phyloP scores from a whole-genome alignment of 129 eudicot species.

The Helichrysum umbraculigerum region DNA sequence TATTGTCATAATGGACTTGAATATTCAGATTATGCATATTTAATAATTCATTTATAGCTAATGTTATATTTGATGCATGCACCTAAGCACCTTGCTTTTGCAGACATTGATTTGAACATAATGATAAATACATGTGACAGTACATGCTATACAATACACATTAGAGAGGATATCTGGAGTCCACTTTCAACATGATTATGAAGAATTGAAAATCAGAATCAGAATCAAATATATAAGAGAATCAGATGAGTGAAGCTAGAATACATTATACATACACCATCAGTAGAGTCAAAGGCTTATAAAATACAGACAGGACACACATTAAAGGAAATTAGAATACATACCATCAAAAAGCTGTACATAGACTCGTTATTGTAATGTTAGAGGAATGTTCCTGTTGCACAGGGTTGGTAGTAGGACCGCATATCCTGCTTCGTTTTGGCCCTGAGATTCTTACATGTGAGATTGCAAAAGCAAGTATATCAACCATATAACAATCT shows the following conservation, averaged over 20 bases:
- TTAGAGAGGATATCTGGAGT: not conserved
- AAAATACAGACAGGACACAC: not conserved
- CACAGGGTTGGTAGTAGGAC: slow-evolving; percentile 34
- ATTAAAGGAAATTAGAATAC: not conserved
- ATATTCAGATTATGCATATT: too few species aligned
- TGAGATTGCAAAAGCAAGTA: slow-evolving; percentile 55
- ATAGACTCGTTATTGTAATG: slow-evolving; percentile 43
- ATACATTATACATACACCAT: not conserved
- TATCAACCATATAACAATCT: slow-evolving; percentile 47
- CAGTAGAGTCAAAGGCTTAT: not conserved
- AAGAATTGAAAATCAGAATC: not conserved
- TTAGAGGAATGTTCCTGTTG: slow-evolving; percentile 43
- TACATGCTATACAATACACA: not conserved
- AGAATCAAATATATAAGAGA: not conserved
- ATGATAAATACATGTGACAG: not conserved
- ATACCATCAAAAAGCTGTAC: slow-evolving; percentile 45
- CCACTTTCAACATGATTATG: not conserved
- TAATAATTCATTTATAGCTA: too few species aligned
- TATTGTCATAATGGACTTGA: too few species aligned
- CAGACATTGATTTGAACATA: not conserved
- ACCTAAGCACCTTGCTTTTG: not conserved
- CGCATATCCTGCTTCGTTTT: slow-evolving; percentile 52
- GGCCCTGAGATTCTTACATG: slow-evolving; percentile 52
- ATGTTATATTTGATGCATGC: not conserved
- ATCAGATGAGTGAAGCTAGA: not conserved